Percentiles rank a stretch among this genome's conserved stretches.
Conservation (phyloP, 2,329 filamentous ascomycete species). For the Lecanicillium sp. region DNA sequence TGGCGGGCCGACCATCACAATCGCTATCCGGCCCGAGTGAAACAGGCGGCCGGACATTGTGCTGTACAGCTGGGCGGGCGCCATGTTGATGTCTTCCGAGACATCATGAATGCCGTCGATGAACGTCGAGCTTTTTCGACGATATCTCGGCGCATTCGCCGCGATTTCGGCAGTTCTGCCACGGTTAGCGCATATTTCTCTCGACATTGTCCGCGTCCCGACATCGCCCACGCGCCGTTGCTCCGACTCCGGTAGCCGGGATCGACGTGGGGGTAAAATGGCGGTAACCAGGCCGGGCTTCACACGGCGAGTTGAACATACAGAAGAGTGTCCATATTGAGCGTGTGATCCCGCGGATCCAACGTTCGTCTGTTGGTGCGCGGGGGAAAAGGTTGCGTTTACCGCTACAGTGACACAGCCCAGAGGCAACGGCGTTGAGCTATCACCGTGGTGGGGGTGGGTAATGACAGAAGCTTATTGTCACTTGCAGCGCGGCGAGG, state of each 20-base stretch:
- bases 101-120: constrained; percentile 97
- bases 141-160: constrained; percentile 82
- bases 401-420: constrained; percentile 3
- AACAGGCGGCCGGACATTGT: constrained; percentile 96
- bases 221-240: constrained; percentile 10
- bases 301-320: constrained; percentile 19
- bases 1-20: constrained; percentile 92
- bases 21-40: constrained; percentile 93
- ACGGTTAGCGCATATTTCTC: constrained; percentile 23
- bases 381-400: neutral
- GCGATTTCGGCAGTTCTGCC: constrained; percentile 82
- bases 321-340: constrained; percentile 27
- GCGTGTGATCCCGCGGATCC: neutral
- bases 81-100: constrained; percentile 72
- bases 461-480: constrained; percentile 7
- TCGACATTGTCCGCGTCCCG: neutral
- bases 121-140: constrained; percentile 89
- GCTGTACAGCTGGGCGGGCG: constrained; percentile 94
- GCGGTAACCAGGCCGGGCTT: neutral
- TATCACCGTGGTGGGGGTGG: constrained; percentile 7
- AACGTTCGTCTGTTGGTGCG: neutral
- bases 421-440: neutral
- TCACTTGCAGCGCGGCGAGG: neutral
- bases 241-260: neutral
- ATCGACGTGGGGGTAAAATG: neutral